Percentiles rank a stretch among this genome's conserved stretches.
These are phyloP conservation scores for Debaryomyces singareniensis DNA, from an alignment of 1,139 yeast genomes.

Conservation along the genomic window DNA sequence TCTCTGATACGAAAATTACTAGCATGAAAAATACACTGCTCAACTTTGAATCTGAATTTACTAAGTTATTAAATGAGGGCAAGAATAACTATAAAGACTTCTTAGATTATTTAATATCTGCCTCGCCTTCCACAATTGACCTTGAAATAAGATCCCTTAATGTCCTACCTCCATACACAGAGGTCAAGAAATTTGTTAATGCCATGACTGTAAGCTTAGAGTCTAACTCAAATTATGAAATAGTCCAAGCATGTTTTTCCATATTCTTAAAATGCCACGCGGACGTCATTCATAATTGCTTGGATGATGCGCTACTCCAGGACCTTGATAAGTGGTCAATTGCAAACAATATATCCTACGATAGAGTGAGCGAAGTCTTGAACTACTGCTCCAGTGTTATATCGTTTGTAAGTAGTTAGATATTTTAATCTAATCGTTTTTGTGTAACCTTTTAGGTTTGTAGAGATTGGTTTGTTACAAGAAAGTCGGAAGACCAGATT, in stretches of 20 bases:
- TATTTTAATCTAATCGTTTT: no score
- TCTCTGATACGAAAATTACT: conserved; percentile 12
- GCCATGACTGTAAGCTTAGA: conserved; percentile 59
- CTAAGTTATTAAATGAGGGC: conserved; percentile 49
- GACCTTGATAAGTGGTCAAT: conserved; percentile 47
- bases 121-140: conserved; percentile 78
- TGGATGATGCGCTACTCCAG: conserved; percentile 30
- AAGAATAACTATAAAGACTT: conserved; percentile 41
- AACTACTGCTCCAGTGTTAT: conserved; percentile 85
- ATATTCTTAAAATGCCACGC: conserved; percentile 75
- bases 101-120: conserved; percentile 46
- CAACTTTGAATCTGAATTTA: conserved; percentile 69
- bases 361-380: conserved; percentile 57
- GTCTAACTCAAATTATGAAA: conserved; percentile 59
- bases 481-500: no score
- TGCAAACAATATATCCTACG: conserved; percentile 35
- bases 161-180: conserved; percentile 56
- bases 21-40: conserved; percentile 5
- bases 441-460: no score
- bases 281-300: conserved; percentile 59
- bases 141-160: conserved; percentile 79
- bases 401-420: conserved; percentile 48
- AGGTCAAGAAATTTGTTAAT: conserved; percentile 56
- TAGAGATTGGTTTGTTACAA: no score
- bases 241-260: conserved; percentile 71